These are phyloP conservation scores for Daldinia bambusicola DNA, from an alignment of 495 filamentous ascomycete species.

Conservation along the genomic window DNA sequence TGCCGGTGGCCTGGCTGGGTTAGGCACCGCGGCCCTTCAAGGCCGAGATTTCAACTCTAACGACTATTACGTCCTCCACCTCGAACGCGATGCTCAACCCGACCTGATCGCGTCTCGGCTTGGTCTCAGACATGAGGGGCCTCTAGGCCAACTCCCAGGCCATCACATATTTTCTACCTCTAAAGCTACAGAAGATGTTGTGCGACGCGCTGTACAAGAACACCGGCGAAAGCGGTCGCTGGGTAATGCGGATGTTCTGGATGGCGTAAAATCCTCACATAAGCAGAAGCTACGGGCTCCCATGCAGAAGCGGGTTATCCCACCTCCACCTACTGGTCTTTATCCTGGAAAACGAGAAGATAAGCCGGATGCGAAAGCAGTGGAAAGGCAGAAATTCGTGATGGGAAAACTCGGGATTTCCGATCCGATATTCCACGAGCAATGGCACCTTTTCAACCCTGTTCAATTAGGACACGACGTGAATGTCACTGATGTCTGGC, in stretches of 20 bases:
- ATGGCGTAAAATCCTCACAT: constrained; percentile 79
- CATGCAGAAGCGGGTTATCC: constrained; percentile 78
- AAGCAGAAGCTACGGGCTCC: constrained; percentile 78
- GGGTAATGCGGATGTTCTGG: constrained; percentile 67
- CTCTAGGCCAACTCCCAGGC: constrained; percentile 78
- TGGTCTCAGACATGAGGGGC: constrained; percentile 84
- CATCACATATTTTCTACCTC: constrained; percentile 87
- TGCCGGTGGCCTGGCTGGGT: constrained; percentile 55
- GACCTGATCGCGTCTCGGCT: constrained; percentile 75
- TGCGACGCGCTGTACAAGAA: constrained; percentile 67
- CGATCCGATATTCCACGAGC: constrained; percentile 91
- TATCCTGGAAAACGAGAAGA: constrained; percentile 36
- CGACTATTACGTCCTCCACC: constrained; percentile 92
- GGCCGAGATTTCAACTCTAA: constrained; percentile 71
- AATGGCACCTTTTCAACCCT: constrained; percentile 95
- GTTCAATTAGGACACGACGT: constrained; percentile 86
- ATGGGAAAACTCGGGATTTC: constrained; percentile 73
- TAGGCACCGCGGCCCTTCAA: constrained; percentile 68
- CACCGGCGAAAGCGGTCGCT: constrained; percentile 68
- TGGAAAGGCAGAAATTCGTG: constrained; percentile 68
- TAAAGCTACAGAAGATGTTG: constrained; percentile 70
- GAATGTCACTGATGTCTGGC: constrained; percentile 92
- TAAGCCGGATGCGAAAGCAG: constrained; percentile 59
- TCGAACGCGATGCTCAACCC: constrained; percentile 72
- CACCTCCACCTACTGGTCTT: constrained; percentile 49